Evolutionary conservation across 148 eudicot genomes (phyloP).

Genomic region (Rhododendron kiyosumense): DNA sequence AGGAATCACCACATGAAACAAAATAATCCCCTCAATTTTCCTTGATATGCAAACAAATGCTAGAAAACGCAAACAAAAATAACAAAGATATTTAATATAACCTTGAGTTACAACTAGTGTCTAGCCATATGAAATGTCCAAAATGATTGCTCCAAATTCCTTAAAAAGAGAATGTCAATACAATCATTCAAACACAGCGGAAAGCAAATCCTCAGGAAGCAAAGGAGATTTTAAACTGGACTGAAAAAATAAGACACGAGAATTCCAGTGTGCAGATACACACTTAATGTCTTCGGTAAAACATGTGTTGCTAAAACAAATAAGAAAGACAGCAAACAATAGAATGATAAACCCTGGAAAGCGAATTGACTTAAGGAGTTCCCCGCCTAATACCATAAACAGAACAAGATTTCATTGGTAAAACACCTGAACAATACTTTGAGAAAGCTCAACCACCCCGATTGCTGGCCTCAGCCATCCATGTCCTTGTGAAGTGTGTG

Average conservation of each 20-base stretch:
- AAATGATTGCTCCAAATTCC: background rate
- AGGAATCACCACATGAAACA: background rate
- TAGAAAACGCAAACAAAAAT: background rate
- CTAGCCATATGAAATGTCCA: background rate
- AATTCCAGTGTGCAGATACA: background rate
- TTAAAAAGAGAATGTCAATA: background rate
- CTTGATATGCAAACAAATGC: background rate
- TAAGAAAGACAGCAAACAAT: background rate
- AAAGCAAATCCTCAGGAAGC: too few relatives aligned
- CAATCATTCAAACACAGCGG: background rate
- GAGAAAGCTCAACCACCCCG: conserved; percentile 91
- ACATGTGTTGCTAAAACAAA: background rate
- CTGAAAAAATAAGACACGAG: background rate
- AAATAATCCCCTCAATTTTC: background rate
- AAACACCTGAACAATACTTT: conserved; percentile 67
- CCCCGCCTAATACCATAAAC: background rate
- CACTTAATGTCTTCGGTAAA: background rate
- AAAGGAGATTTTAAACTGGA: too few relatives aligned
- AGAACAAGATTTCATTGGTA: background rate
- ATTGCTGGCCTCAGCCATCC: conserved; percentile 97
- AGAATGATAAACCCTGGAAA: background rate
- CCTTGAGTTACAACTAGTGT: background rate
- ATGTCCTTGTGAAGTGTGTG: conserved; percentile 79
- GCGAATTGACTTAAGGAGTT: background rate
- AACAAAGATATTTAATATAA: background rate